Base-by-base conservation (phyloP, 2,329 filamentous ascomycete species). In the Capronia coronata region DNA sequence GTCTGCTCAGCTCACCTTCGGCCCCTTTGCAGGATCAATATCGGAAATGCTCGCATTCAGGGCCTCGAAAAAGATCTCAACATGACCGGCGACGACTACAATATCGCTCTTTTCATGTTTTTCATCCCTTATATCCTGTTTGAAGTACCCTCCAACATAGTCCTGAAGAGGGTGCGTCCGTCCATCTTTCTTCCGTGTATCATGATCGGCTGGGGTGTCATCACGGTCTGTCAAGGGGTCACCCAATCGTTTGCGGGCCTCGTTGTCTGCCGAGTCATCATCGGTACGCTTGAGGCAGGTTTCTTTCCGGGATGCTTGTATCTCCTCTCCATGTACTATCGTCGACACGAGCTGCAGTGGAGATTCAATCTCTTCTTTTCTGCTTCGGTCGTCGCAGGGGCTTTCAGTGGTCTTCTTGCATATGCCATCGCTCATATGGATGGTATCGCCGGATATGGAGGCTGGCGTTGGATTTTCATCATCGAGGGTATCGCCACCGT, bases 371-470 rank as follows among this genome's bases (percentile, higher is more conserved):
- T 65, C 7, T 65, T 67, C 52, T 67, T 64, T 52, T 63, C 61
- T 11, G 64, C 61, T 1, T 64, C 62, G 21, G 70, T 69, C 54
- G 49, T 69, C 27, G 67, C 69, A 13, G 68, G 69, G 23, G 68
- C 69, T 23, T 61, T 70, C 48, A 67, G 66, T 30, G 75, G 76
- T 0, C 62, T 78, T 14, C 62, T 78, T 0, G 76, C 76, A 1
- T 76, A 68, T 54, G 74, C 63, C 1, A 76, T 78, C 32, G 69
- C 68, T 61, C 70, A 73, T 61, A 75, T 78, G 71, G 69, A 74
- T 42, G 75, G 57, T 57, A 63, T 68, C 51, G 55, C 62, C 34
- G 64, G 35, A 25, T 62, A 40, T 58, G 59, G 19, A 58, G 65
- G 11, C 1, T 66, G 64, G 63, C 58, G 62, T 27, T 67, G 64